phyloP scores from a whole-genome alignment of 441 rosid genomes.

The Cnidoscolus chayamansa region DNA sequence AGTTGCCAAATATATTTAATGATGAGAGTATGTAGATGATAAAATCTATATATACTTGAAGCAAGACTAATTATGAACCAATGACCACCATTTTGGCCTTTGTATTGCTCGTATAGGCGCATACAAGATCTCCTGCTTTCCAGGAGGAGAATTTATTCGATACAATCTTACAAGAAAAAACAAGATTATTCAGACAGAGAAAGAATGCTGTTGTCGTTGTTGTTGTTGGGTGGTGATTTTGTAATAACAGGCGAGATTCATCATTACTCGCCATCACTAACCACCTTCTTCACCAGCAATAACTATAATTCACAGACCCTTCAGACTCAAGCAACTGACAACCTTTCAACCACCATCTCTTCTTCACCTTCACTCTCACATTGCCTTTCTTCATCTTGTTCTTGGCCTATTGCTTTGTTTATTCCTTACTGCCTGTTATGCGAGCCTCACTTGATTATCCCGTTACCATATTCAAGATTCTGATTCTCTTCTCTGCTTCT shows the following conservation, averaged over 20 bases:
- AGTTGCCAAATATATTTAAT: too few relatives aligned
- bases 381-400: constrained; percentile 24
- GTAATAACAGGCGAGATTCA: constrained; percentile 36
- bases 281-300: constrained; percentile 42
- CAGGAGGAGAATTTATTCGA: too few relatives aligned
- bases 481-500: too few relatives aligned
- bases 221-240: constrained; percentile 17
- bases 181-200: background rate
- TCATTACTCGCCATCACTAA: constrained; percentile 45
- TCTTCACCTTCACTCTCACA: constrained; percentile 25
- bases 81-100: too few relatives aligned
- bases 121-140: too few relatives aligned
- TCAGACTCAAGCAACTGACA: constrained; percentile 44
- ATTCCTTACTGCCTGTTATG: constrained; percentile 9
- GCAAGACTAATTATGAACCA: too few relatives aligned
- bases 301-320: constrained; percentile 32
- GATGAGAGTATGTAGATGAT: too few relatives aligned
- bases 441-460: background rate
- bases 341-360: constrained; percentile 39
- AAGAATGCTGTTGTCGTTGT: background rate
- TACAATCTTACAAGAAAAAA: background rate
- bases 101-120: too few relatives aligned
- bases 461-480: constrained; percentile 24
- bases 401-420: background rate
- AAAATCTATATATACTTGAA: too few relatives aligned